Percentiles rank a stretch among this genome's conserved stretches.
Evolutionary conservation across 371 early-diverging fungal genomes (phyloP).

Genomic region (Capniomyces stellatus): DNA sequence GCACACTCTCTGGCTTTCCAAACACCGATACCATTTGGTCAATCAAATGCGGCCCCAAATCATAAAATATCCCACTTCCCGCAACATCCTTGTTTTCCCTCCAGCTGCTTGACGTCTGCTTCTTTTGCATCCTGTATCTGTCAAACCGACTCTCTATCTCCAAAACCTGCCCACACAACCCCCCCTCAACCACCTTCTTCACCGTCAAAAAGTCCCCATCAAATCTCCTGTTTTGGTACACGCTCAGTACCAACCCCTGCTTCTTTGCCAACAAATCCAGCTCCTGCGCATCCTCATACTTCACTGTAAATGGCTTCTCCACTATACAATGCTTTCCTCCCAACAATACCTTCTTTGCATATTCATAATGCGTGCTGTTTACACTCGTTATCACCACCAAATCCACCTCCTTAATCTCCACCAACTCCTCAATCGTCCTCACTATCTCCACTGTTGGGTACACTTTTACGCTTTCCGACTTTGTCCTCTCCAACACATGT

Average conservation of each 20-base stretch:
- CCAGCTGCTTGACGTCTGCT: constrained; percentile 36
- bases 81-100: constrained; percentile 38
- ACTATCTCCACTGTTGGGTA: constrained; percentile 36
- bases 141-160: constrained; percentile 58
- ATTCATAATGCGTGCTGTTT: constrained; percentile 41
- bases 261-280: constrained; percentile 35
- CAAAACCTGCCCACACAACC: constrained; percentile 40
- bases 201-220: constrained; percentile 66
- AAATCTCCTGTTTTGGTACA: constrained; percentile 65
- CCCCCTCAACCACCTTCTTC: constrained; percentile 31
- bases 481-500: constrained; percentile 38
- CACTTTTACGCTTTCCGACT: constrained; percentile 19
- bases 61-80: constrained; percentile 54
- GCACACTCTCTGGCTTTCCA: constrained; percentile 44
- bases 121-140: constrained; percentile 46
- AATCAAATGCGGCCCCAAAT: constrained; percentile 56
- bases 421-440: constrained; percentile 33
- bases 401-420: constrained; percentile 32
- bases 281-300: constrained; percentile 35
- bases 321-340: constrained; percentile 55
- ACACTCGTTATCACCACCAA: constrained; percentile 58
- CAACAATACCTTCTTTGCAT: constrained; percentile 38
- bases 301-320: constrained; percentile 60
- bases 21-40: constrained; percentile 53
- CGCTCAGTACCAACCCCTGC: constrained; percentile 37